phyloP scores from a whole-genome alignment of 768 basidiomycete genomes.

The Nidularia pulvinata region DNA sequence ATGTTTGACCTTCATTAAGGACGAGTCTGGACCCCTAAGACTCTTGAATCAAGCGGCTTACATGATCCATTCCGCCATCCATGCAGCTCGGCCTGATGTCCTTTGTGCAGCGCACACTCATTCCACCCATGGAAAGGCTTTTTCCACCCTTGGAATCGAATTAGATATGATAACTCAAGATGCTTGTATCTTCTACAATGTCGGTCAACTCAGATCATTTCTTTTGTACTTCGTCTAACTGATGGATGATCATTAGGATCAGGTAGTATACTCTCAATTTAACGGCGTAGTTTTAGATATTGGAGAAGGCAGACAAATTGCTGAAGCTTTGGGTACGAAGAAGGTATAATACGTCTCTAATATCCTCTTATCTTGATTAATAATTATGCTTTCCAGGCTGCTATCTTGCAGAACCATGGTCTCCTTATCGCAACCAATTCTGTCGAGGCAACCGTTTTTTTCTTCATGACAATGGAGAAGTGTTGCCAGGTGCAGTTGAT shows the following conservation, averaged over 20 bases:
- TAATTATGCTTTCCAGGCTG: constrained; percentile 19
- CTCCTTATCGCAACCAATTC: constrained; percentile 34
- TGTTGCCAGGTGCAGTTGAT: constrained; percentile 46
- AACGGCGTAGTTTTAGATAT: constrained; percentile 45
- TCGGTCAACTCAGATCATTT: constrained; percentile 5
- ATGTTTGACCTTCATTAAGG: constrained; percentile 9
- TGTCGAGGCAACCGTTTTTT: constrained; percentile 40
- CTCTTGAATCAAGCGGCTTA: constrained; percentile 28
- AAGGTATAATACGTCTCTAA: constrained; percentile 15
- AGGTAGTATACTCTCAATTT: constrained; percentile 40
- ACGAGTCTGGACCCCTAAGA: constrained; percentile 24
- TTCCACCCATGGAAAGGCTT: constrained; percentile 47
- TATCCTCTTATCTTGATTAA: not conserved
- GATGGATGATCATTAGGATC: constrained; percentile 17
- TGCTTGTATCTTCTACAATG: constrained; percentile 38
- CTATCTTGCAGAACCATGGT: constrained; percentile 43
- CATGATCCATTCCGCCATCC: constrained; percentile 41
- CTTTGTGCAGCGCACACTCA: constrained; percentile 47
- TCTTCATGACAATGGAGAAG: constrained; percentile 40
- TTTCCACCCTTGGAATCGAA: constrained; percentile 39
- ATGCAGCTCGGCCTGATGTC: constrained; percentile 46
- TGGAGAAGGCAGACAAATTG: constrained; percentile 25
- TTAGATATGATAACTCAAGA: constrained; percentile 45
- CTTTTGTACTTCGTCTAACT: not conserved
- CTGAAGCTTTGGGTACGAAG: constrained; percentile 34